Evolutionary conservation across 2,329 filamentous ascomycete genomes (phyloP).

Genomic region (Aureobasidium melanogenum): DNA sequence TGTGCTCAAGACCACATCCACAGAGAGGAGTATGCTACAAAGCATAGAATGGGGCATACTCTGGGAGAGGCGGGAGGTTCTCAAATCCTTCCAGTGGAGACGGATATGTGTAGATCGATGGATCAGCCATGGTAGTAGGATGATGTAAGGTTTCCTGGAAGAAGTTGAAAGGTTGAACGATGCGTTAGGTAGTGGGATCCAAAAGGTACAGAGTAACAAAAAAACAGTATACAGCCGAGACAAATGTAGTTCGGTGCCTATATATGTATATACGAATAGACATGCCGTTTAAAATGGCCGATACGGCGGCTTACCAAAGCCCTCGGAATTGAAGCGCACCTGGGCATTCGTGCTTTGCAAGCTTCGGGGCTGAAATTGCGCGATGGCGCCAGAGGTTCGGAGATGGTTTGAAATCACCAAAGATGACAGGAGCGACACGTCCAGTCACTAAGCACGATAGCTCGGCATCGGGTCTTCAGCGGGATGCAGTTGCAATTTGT

Average conservation of each 20-base stretch:
- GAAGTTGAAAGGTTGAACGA: too few species aligned
- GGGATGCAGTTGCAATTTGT: not conserved
- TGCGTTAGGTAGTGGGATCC: too few species aligned
- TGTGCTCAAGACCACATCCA: too few species aligned
- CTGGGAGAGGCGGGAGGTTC: conserved; percentile 37
- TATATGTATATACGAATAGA: not conserved
- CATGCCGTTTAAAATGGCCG: not conserved
- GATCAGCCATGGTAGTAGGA: conserved; percentile 36
- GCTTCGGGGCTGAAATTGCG: not conserved
- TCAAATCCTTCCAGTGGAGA: conserved; percentile 46
- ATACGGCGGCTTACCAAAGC: conserved; percentile 1
- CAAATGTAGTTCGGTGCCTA: not conserved
- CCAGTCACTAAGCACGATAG: not conserved
- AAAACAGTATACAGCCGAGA: too few species aligned
- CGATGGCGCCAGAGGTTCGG: not conserved
- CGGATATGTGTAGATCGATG: conserved; percentile 45
- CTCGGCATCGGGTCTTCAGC: too few species aligned
- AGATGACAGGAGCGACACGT: not conserved
- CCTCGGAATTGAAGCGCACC: conserved; percentile 11
- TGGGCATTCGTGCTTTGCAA: not conserved
- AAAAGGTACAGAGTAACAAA: too few species aligned
- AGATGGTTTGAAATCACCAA: not conserved
- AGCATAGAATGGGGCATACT: conserved; percentile 19
- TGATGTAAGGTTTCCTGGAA: too few species aligned
- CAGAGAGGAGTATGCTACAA: not conserved